Conservation (phyloP, 1,284 basidiomycete species). For the Mycena sp. region DNA sequence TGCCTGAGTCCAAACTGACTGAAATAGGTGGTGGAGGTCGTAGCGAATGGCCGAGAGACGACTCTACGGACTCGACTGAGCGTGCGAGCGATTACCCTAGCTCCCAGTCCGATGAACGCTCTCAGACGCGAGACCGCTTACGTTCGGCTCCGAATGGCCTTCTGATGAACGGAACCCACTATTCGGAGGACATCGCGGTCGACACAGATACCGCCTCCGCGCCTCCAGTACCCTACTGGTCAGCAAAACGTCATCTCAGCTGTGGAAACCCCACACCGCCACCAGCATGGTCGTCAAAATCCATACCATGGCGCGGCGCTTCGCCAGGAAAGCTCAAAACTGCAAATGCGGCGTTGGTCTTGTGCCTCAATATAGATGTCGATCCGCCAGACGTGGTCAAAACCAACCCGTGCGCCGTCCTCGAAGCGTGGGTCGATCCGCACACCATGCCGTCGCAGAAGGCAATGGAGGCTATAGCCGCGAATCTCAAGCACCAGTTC, state of each 20-base stretch:
- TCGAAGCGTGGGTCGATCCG: slow-evolving; percentile 99
- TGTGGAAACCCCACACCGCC: slow-evolving; percentile 85
- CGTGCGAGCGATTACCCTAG: slow-evolving; percentile 19
- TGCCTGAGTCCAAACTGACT: background rate
- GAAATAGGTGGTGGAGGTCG: slow-evolving; percentile 1
- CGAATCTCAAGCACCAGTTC: slow-evolving; percentile 95
- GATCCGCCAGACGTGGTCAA: slow-evolving; percentile 98
- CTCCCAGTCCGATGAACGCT: slow-evolving; percentile 9
- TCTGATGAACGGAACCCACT: slow-evolving; percentile 30
- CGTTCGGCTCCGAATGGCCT: slow-evolving; percentile 19
- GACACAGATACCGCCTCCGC: slow-evolving; percentile 58
- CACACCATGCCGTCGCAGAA: slow-evolving; percentile 89
- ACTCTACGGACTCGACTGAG: slow-evolving; percentile 10
- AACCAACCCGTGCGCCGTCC: slow-evolving; percentile 93
- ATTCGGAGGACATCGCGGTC: slow-evolving; percentile 35
- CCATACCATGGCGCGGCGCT: slow-evolving; percentile 81
- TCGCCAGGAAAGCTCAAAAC: slow-evolving; percentile 89
- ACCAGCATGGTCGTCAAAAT: slow-evolving; percentile 69
- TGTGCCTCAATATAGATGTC: slow-evolving; percentile 97
- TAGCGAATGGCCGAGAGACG: slow-evolving; percentile 18
- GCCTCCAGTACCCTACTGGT: slow-evolving; percentile 80
- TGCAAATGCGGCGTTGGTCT: slow-evolving; percentile 90
- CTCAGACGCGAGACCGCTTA: slow-evolving; percentile 10
- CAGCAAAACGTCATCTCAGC: slow-evolving; percentile 86
- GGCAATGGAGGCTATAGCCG: slow-evolving; percentile 89